These are phyloP conservation scores for Coniochaeta sp. DNA, from an alignment of 2,329 filamentous ascomycete genomes.

Conservation along the genomic window DNA sequence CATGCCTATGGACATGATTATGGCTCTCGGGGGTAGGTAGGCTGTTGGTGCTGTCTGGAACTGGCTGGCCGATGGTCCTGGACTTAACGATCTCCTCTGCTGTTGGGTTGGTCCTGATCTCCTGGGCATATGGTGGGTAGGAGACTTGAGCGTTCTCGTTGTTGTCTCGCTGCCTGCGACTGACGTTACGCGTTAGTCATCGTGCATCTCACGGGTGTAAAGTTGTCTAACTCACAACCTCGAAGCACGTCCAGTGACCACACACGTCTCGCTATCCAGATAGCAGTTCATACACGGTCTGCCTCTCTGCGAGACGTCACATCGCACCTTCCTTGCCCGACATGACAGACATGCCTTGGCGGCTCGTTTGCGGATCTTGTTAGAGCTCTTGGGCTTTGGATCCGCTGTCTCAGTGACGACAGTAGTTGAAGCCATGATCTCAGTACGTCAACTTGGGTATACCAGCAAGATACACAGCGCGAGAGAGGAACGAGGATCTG, in stretches of 20 bases:
- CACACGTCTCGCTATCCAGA: slow-evolving; percentile 37
- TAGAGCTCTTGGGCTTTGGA: neutral
- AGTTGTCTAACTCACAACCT: slow-evolving; percentile 24
- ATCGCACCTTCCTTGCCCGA: slow-evolving; percentile 41
- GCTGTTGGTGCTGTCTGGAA: slow-evolving; percentile 4
- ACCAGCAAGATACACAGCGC: neutral
- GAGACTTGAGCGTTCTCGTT: slow-evolving; percentile 19
- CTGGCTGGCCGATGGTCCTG: slow-evolving; percentile 16
- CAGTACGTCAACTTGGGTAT: neutral
- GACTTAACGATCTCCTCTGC: slow-evolving; percentile 21
- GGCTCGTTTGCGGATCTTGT: slow-evolving; percentile 34
- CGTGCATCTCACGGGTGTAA: neutral
- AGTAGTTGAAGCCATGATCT: neutral
- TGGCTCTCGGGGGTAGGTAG: neutral
- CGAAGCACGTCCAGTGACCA: slow-evolving; percentile 31
- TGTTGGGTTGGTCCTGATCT: slow-evolving; percentile 15
- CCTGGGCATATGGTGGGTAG: slow-evolving; percentile 19
- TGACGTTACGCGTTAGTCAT: slow-evolving; percentile 7
- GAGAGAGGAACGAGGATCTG: neutral
- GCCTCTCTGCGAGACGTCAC: slow-evolving; percentile 40
- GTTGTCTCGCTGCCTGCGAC: slow-evolving; percentile 20
- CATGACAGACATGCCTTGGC: slow-evolving; percentile 45
- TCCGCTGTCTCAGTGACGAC: neutral
- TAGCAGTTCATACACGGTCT: slow-evolving; percentile 45
- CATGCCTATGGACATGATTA: neutral